A percentile compares a stretch with the other conserved stretches of the same genome.
Evolutionary conservation across 345 rosid species (phyloP).

Genomic region (Hirschfeldia incana): DNA sequence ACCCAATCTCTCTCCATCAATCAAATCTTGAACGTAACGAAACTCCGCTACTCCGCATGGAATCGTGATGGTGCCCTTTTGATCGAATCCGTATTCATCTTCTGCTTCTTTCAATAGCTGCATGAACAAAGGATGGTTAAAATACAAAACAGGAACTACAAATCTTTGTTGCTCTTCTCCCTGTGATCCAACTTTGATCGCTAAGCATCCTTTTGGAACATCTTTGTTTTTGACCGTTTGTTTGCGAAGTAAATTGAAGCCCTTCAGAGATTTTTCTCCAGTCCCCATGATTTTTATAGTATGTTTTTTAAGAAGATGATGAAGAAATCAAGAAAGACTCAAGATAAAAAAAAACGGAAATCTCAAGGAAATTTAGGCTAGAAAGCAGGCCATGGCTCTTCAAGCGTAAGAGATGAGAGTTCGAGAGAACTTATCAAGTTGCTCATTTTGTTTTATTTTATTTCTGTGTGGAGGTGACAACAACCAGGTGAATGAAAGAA

Average conservation of each 20-base stretch:
- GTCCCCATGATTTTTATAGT: slow-evolving; percentile 24
- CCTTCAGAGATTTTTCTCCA: slow-evolving; percentile 32
- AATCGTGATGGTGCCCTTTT: slow-evolving; percentile 61
- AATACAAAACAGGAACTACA: slow-evolving; percentile 56
- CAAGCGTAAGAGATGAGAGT: slow-evolving; percentile 42
- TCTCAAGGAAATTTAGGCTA: slow-evolving; percentile 29
- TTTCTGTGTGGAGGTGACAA: slow-evolving; percentile 17
- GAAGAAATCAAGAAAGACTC: slow-evolving; percentile 6
- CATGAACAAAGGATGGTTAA: slow-evolving; percentile 63
- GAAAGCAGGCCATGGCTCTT: slow-evolving; percentile 52
- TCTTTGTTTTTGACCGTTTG: slow-evolving; percentile 42
- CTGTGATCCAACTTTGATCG: slow-evolving; percentile 52
- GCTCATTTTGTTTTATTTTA: slow-evolving; percentile 39
- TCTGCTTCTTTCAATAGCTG: slow-evolving; percentile 62
- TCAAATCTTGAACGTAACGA: slow-evolving; percentile 53
- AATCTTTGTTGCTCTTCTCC: slow-evolving; percentile 55
- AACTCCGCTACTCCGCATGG: slow-evolving; percentile 62
- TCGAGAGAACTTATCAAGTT: slow-evolving; percentile 39
- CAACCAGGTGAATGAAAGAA: slow-evolving; percentile 30
- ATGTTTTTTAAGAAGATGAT: neutral
- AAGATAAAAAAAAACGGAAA: neutral
- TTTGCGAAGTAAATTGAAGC: slow-evolving; percentile 33
- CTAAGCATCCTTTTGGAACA: slow-evolving; percentile 65
- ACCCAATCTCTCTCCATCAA: slow-evolving; percentile 58
- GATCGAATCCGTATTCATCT: slow-evolving; percentile 65